Conservation (phyloP, 2,329 filamentous ascomycete genomes). For the Hortaea werneckii region DNA sequence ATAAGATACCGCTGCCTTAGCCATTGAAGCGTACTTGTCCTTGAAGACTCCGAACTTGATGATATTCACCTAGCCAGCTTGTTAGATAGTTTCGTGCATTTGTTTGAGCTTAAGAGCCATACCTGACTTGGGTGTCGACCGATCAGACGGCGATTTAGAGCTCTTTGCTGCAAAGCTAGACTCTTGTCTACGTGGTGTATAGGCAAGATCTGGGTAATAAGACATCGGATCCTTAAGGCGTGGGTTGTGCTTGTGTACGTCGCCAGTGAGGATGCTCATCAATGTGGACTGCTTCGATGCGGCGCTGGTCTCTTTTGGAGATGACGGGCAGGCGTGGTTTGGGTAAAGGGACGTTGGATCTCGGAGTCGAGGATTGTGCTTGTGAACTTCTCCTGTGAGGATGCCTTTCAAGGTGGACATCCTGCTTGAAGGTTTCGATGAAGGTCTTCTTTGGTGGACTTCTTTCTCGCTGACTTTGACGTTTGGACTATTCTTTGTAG, state of each 20-base stretch:
- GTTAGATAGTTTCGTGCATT: no score
- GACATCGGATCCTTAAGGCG: background rate
- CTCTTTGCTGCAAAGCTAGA: no score
- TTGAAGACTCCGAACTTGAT: no score
- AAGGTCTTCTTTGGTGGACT: background rate
- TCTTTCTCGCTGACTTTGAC: slow-evolving; percentile 3
- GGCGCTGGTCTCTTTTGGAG: background rate
- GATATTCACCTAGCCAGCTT: no score
- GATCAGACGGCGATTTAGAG: no score
- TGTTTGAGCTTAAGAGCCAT: no score
- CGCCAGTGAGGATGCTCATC: slow-evolving; percentile 1
- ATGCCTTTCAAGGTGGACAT: slow-evolving; percentile 7
- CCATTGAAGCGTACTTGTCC: no score
- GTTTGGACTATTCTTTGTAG: background rate
- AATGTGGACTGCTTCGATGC: background rate
- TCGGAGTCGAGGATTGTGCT: slow-evolving; percentile 3
- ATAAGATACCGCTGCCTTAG: no score
- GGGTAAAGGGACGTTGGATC: background rate
- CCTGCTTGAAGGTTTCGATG: slow-evolving; percentile 2
- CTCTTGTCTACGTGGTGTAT: no score
- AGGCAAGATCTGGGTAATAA: no score
- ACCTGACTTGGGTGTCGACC: no score
- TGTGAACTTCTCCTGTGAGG: slow-evolving; percentile 7
- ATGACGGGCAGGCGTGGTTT: slow-evolving; percentile 1
- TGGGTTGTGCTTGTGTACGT: slow-evolving; percentile 8